Base-by-base conservation (phyloP, 495 filamentous ascomycete species). In the Bacidia rubella region DNA sequence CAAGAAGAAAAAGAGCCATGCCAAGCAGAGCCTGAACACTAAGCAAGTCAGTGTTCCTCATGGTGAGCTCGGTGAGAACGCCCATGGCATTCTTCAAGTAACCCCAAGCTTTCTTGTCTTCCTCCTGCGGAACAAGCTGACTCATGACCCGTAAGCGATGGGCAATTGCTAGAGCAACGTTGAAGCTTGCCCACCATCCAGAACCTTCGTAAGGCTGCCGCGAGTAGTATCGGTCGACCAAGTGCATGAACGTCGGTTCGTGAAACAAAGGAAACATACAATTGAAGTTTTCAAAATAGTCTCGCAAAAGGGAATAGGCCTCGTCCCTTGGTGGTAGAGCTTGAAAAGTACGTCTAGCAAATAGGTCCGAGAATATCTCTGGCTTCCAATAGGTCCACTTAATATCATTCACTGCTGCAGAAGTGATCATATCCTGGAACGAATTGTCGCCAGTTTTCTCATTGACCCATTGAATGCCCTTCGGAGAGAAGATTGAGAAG, bases 261-360 rank as follows among this genome's bases (percentile, higher is more conserved):
- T 98, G 92, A 63, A 94, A 98, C 2, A 98, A 74, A 42, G 92
- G 92, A 63, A 97, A 94, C 77, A 96, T 86, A 79, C 87, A 88
- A 69, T 98, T 98, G 73, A 98, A 96, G 66, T 95, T 95, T 62
- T 90, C 86, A 60, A 98, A 98, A 64, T 81, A 98, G 63, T 98
- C 92, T 65, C 84, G 88, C 52, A 92, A 79, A 43, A 94, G 74
- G 10, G 85, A 90, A 46, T 86, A 62, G 21, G 83, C 85, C 69
- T 92, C 86, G 19, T 80, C 74, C 65, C 89, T 88, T 0, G 85
- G 72, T 10, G 92, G 92, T 29, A 96, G 67, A 41, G 77, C 85
- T 56, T 79, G 79, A 73, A 85, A 95, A 10, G 93, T 77, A n/a
- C 82, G 82, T 39, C 87, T 79, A 27, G 77, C 77, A 69, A 98